Percentiles rank a stretch among this genome's conserved stretches.
These are phyloP conservation scores for Hypoxylon sp. DNA, from an alignment of 2,329 filamentous ascomycete species.

Conservation along the genomic window DNA sequence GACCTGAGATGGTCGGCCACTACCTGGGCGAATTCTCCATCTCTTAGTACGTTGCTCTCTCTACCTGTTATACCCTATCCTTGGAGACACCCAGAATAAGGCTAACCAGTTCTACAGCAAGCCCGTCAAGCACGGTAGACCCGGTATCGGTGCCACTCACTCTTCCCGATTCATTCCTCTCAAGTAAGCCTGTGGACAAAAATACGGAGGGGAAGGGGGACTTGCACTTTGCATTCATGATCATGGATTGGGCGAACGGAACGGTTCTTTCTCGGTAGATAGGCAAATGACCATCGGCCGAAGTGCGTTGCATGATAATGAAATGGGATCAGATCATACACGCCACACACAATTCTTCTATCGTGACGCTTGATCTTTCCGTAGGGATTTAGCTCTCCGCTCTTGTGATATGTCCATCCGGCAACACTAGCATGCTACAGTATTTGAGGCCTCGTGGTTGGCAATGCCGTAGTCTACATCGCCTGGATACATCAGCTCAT, in stretches of 20 bases:
- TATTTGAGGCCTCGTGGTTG: no score
- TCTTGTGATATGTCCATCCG: neutral
- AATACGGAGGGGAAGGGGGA: slow-evolving; percentile 58
- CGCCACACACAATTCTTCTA: slow-evolving; percentile 16
- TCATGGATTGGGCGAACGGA: slow-evolving; percentile 64
- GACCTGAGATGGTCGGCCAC: slow-evolving; percentile 99
- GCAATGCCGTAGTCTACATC: no score
- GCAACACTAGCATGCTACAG: no score
- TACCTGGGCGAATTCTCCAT: slow-evolving; percentile 99
- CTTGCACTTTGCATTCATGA: slow-evolving; percentile 68
- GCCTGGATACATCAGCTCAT: no score
- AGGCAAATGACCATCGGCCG: slow-evolving; percentile 50
- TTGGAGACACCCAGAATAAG: neutral
- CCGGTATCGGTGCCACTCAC: slow-evolving; percentile 99
- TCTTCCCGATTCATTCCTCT: slow-evolving; percentile 99
- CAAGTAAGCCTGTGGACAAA: slow-evolving; percentile 79
- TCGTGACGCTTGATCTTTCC: neutral
- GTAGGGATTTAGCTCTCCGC: neutral
- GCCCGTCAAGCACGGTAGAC: slow-evolving; percentile 99
- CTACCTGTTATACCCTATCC: neutral
- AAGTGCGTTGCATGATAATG: slow-evolving; percentile 56
- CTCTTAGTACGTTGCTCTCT: slow-evolving; percentile 90
- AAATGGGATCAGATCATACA: slow-evolving; percentile 50
- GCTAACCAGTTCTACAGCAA: slow-evolving; percentile 74
- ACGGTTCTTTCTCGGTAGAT: slow-evolving; percentile 60